Evolutionary conservation across 805 yeast species (phyloP), one percentile per base, ranked within the genome.

Genomic region (Metschnikowia noctiluminum): DNA sequence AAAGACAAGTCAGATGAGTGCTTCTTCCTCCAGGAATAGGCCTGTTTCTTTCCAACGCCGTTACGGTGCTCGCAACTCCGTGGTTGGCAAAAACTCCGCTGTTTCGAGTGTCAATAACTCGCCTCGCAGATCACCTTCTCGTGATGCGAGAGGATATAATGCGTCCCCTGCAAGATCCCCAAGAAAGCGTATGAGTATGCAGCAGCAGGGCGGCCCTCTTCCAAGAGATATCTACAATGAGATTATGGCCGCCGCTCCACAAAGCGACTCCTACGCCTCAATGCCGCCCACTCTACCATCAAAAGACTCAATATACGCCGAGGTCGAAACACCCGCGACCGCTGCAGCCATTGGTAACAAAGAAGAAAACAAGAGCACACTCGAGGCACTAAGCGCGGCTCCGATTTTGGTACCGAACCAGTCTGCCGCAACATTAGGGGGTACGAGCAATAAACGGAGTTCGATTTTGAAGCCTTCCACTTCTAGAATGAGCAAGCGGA

Each of bases 141-240:
- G 53, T n/a, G 40, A 32, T 38, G 12, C 47, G 14, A 35, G 54
- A 13, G 49, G 45, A 15, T 47, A 47, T 35, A 40, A 35, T 35
- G 28, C 42, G 28, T 55, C 57, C 31, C 62, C 62, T 5, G 45
- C 50, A 14, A 51, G 51, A 31, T 60, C 65, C 14, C 66, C 69
- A 5, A 52, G 58, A 27, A 60, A 63, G 27, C 54, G 55, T 35
- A 28, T 46, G 42, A 35, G 42, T 48, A 28, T 43, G 42, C 51
- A 47, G 52, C 48, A 48, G 38, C 31, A 60, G 59, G 30, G 67
- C 65, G 46, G 70, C 65, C 32, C 56, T 9, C 64, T 71, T 35
- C 77, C 77, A 12, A 62, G 76, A 52, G 72, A 73, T 49, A 66
- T 73, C 41, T 73, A 73, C 53, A 66, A 73, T 50, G 78, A 73